Evolutionary conservation across 495 filamentous ascomycete species (phyloP).

Genomic region (Cenococcum geophilum): DNA sequence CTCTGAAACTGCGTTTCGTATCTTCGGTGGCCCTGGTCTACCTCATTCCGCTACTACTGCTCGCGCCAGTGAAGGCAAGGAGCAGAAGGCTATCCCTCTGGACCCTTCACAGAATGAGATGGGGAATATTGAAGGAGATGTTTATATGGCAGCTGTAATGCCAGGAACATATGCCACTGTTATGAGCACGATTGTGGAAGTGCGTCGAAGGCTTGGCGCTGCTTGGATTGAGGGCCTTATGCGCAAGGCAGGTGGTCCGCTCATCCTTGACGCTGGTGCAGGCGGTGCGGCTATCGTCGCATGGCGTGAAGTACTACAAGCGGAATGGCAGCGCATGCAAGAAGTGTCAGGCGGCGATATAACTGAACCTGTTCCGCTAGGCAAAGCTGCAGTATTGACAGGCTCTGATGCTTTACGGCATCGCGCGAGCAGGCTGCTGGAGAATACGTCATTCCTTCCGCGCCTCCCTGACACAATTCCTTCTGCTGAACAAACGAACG

Average conservation of each 20-base stretch:
- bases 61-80: slow-evolving; percentile 43
- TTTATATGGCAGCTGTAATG: slow-evolving; percentile 69
- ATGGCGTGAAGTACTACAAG: slow-evolving; percentile 74
- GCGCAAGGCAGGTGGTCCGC: slow-evolving; percentile 60
- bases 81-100: slow-evolving; percentile 63
- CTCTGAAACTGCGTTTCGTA: slow-evolving; percentile 55
- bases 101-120: slow-evolving; percentile 65
- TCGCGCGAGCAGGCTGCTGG: slow-evolving; percentile 66
- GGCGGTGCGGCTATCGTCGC: slow-evolving; percentile 80
- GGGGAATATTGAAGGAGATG: slow-evolving; percentile 81
- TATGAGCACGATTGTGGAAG: slow-evolving; percentile 70
- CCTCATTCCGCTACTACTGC: slow-evolving; percentile 64
- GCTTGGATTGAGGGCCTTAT: slow-evolving; percentile 71
- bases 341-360: slow-evolving; percentile 39
- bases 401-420: slow-evolving; percentile 63
- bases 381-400: slow-evolving; percentile 56
- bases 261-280: slow-evolving; percentile 76
- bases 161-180: slow-evolving; percentile 73
- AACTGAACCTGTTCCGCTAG: slow-evolving; percentile 40
- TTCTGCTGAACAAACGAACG: slow-evolving; percentile 37
- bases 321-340: slow-evolving; percentile 68
- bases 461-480: slow-evolving; percentile 64
- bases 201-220: slow-evolving; percentile 74
- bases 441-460: slow-evolving; percentile 88
- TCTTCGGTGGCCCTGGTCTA: slow-evolving; percentile 68